A percentile compares a stretch with the other conserved stretches of the same genome.
These are phyloP conservation scores for Terana coerulea DNA, from an alignment of 768 basidiomycete species.

Conservation along the genomic window DNA sequence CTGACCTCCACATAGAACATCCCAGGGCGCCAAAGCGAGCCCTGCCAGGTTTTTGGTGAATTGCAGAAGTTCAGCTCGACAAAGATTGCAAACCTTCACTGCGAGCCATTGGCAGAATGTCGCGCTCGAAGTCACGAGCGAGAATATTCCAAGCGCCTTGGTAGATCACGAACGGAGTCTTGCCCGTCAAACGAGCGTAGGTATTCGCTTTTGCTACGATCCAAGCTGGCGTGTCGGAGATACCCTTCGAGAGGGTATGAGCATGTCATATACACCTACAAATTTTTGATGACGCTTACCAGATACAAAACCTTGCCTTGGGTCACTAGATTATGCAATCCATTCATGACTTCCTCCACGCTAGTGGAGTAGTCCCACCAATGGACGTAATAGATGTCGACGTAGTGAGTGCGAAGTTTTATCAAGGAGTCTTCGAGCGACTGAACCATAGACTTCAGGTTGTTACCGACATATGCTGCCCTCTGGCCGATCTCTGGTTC, in stretches of 20 bases:
- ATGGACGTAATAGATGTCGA: slow-evolving; percentile 53
- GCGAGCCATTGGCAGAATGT: slow-evolving; percentile 29
- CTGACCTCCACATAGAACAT: slow-evolving; percentile 36
- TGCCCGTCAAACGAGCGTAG: slow-evolving; percentile 31
- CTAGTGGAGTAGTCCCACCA: slow-evolving; percentile 49
- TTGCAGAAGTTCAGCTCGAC: neutral
- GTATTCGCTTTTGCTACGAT: slow-evolving; percentile 30
- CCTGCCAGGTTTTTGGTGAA: slow-evolving; percentile 14
- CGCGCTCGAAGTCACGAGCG: slow-evolving; percentile 35
- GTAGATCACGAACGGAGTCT: slow-evolving; percentile 38
- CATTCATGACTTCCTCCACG: slow-evolving; percentile 51
- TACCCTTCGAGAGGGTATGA: too few species aligned
- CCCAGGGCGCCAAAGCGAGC: slow-evolving; percentile 38
- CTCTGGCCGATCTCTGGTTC: slow-evolving; percentile 23
- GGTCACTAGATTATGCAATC: slow-evolving; percentile 43
- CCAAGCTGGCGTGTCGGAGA: slow-evolving; percentile 29
- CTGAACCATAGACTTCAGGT: slow-evolving; percentile 27
- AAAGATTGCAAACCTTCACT: slow-evolving; percentile 14
- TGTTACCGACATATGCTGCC: slow-evolving; percentile 39
- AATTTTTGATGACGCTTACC: too few species aligned
- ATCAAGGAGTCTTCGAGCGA: slow-evolving; percentile 30
- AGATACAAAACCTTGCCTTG: slow-evolving; percentile 41
- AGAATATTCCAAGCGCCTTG: slow-evolving; percentile 28
- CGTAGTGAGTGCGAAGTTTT: slow-evolving; percentile 52
- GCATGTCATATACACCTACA: too few species aligned